Percentiles rank a stretch among this genome's conserved stretches.
Conservation (phyloP, 108 stramenopile species). For the Cyclotella sp. region DNA sequence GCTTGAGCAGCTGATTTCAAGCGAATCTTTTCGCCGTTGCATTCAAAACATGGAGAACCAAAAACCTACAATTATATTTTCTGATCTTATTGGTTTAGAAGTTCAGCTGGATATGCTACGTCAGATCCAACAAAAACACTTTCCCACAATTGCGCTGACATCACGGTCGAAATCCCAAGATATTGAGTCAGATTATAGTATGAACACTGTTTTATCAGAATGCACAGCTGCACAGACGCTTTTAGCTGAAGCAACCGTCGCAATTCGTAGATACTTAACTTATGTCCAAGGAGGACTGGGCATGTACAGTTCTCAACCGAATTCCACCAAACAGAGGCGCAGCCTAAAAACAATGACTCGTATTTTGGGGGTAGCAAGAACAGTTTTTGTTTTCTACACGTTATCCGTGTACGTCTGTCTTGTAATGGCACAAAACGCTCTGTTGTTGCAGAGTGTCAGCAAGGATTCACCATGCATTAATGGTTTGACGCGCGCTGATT, state of each 20-base stretch:
- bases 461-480: background rate
- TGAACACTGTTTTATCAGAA: constrained; percentile 35
- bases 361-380: constrained; percentile 12
- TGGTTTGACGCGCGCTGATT: constrained; percentile 16
- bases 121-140: background rate
- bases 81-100: background rate
- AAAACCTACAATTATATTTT: background rate
- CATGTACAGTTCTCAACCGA: constrained; percentile 3
- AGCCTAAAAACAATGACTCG: constrained; percentile 9
- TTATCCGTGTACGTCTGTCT: constrained; percentile 24
- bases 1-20: constrained; percentile 25
- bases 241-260: constrained; percentile 48
- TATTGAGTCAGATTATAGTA: constrained; percentile 45
- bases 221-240: constrained; percentile 43
- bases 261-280: constrained; percentile 20
- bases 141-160: background rate
- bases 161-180: constrained; percentile 24
- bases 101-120: constrained; percentile 1
- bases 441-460: background rate
- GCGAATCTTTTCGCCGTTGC: constrained; percentile 9
- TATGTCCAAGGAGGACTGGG: constrained; percentile 13
- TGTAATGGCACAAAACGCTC: constrained; percentile 1
- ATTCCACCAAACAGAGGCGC: constrained; percentile 26
- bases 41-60: constrained; percentile 23
- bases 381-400: constrained; percentile 17